phyloP scores from a whole-genome alignment of 1,139 yeast species.

The Pichia inconspicua region DNA sequence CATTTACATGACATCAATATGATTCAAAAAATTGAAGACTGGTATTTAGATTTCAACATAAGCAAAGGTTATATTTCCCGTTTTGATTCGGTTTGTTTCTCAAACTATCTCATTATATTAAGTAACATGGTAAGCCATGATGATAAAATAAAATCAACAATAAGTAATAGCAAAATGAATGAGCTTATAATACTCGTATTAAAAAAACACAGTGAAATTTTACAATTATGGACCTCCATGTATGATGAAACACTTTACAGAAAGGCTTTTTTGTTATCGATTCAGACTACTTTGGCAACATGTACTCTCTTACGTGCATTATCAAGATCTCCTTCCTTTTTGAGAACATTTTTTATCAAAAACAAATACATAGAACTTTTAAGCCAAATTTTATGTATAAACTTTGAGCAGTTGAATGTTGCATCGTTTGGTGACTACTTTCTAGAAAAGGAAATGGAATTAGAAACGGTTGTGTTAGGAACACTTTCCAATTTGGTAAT shows the following conservation, averaged over 20 bases:
- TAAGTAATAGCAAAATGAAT: constrained; percentile 1
- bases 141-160: constrained; percentile 6
- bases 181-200: background rate
- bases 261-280: constrained; percentile 30
- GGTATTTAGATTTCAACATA: background rate
- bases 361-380: constrained; percentile 44
- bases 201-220: background rate
- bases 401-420: constrained; percentile 25
- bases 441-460: constrained; percentile 34
- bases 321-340: constrained; percentile 63
- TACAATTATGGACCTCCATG: background rate
- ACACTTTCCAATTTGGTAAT: constrained; percentile 68
- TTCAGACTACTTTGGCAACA: constrained; percentile 30
- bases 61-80: background rate
- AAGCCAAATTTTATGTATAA: constrained; percentile 33
- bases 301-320: constrained; percentile 61
- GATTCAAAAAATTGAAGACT: background rate
- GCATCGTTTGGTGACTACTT: constrained; percentile 5
- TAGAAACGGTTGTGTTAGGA: constrained; percentile 57
- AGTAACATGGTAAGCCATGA: constrained; percentile 3
- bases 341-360: constrained; percentile 62
- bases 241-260: constrained; percentile 6
- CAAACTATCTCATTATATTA: constrained; percentile 7
- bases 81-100: background rate
- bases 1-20: background rate